phyloP scores from a whole-genome alignment of 2,329 filamentous ascomycete genomes.

The Aspergillus melleus region DNA sequence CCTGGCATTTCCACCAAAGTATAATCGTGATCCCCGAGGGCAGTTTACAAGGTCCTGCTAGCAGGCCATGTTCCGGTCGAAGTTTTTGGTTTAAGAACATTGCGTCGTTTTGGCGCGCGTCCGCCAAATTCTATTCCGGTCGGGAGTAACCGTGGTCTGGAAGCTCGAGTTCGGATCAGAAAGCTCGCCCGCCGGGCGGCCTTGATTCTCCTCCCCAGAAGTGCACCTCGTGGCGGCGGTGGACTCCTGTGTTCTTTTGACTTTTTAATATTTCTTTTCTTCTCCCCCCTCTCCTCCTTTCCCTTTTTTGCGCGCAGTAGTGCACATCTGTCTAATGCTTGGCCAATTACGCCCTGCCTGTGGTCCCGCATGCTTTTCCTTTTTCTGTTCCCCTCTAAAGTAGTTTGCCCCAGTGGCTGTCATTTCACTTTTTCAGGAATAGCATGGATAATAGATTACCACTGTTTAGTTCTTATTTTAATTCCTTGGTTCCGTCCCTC shows the following conservation, averaged over 20 bases:
- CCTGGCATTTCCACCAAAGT: constrained; percentile 10
- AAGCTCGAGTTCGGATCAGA: neutral
- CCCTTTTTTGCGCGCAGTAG: constrained; percentile 22
- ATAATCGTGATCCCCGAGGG: neutral
- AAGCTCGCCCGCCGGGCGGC: neutral
- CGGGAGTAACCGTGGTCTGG: neutral
- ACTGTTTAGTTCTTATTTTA: neutral
- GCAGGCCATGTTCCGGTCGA: no score
- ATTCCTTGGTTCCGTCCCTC: no score
- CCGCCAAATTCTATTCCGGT: neutral
- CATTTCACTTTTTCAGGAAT: neutral
- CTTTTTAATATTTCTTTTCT: neutral
- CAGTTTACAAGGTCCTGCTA: neutral
- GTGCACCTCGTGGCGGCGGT: constrained; percentile 30
- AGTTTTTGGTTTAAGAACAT: neutral
- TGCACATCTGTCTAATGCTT: constrained; percentile 22
- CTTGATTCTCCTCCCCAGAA: constrained; percentile 17
- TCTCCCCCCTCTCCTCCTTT: neutral
- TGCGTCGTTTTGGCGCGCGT: neutral
- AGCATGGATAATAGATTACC: no score
- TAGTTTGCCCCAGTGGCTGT: neutral
- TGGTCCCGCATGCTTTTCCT: neutral
- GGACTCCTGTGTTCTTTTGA: constrained; percentile 4
- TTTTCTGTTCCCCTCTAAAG: neutral
- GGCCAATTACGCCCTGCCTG: constrained; percentile 11